These are phyloP conservation scores for Suillus ampliporus DNA, from an alignment of 768 basidiomycete species.

Conservation along the genomic window DNA sequence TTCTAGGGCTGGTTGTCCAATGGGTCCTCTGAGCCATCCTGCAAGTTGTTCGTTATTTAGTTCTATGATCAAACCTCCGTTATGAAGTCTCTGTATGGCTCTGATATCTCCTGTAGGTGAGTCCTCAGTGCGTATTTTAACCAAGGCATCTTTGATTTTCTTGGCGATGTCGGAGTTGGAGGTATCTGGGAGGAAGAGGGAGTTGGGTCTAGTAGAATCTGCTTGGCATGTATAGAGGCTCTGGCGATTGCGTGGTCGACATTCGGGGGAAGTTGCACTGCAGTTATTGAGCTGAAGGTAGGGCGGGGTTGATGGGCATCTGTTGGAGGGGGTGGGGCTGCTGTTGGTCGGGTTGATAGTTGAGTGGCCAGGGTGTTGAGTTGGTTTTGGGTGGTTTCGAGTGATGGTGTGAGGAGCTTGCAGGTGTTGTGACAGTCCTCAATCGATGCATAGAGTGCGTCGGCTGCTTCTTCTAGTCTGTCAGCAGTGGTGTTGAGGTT, in stretches of 20 bases:
- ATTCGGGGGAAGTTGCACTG: accelerated
- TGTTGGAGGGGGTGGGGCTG: too few species aligned
- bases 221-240: background rate
- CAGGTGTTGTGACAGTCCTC: background rate
- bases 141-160: background rate
- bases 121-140: background rate
- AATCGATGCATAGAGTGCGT: background rate
- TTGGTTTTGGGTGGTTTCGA: background rate
- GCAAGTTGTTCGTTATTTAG: slow-evolving; percentile 18
- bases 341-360: background rate
- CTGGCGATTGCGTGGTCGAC: background rate
- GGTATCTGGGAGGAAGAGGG: background rate
- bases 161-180: background rate
- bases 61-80: slow-evolving; percentile 24
- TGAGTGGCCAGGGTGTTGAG: background rate
- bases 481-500: background rate
- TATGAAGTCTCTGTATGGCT: background rate
- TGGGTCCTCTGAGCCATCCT: slow-evolving; percentile 19
- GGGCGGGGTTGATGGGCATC: too few species aligned
- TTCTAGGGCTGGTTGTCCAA: slow-evolving; percentile 14
- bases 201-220: background rate
- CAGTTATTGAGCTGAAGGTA: background rate
- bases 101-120: background rate
- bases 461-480: background rate
- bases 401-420: background rate